These are phyloP conservation scores for Gaultheria prostrata DNA, from an alignment of 148 eudicot species.

Conservation along the genomic window DNA sequence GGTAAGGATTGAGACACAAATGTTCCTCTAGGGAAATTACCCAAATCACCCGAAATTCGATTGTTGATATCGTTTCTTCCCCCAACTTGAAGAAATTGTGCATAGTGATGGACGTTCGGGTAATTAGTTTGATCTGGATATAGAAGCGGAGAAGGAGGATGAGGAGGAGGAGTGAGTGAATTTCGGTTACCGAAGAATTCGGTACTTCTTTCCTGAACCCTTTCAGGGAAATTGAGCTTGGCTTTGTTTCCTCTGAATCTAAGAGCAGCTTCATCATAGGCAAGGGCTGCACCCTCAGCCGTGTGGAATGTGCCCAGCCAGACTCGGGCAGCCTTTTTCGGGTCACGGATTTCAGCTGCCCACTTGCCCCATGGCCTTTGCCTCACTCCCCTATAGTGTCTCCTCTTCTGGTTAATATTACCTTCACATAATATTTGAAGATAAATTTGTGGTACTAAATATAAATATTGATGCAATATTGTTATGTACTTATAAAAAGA, in stretches of 20 bases:
- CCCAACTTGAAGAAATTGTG: background rate
- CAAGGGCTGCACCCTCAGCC: slow-evolving; percentile 66
- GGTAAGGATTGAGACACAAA: slow-evolving; percentile 5
- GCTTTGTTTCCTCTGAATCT: slow-evolving; percentile 67
- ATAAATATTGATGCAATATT: background rate
- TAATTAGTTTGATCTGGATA: background rate
- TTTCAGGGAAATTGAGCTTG: slow-evolving; percentile 65
- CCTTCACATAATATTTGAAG: slow-evolving; percentile 6
- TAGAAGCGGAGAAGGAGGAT: background rate
- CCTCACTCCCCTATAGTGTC: slow-evolving; percentile 69
- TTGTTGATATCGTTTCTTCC: background rate
- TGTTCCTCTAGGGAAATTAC: background rate
- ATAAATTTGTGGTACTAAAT: background rate
- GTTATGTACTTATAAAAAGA: background rate
- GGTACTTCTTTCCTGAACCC: background rate
- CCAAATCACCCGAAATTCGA: background rate
- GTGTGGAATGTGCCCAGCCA: slow-evolving; percentile 83
- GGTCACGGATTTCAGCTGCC: slow-evolving; percentile 77
- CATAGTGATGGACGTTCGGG: background rate
- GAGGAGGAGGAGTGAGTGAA: background rate
- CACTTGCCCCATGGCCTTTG: slow-evolving; percentile 83
- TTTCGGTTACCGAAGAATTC: background rate
- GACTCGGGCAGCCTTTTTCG: slow-evolving; percentile 72
- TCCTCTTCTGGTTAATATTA: slow-evolving; percentile 20
- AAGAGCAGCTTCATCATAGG: slow-evolving; percentile 72